Conservation (phyloP, 345 rosid genomes). For the Salix suchowensis region DNA sequence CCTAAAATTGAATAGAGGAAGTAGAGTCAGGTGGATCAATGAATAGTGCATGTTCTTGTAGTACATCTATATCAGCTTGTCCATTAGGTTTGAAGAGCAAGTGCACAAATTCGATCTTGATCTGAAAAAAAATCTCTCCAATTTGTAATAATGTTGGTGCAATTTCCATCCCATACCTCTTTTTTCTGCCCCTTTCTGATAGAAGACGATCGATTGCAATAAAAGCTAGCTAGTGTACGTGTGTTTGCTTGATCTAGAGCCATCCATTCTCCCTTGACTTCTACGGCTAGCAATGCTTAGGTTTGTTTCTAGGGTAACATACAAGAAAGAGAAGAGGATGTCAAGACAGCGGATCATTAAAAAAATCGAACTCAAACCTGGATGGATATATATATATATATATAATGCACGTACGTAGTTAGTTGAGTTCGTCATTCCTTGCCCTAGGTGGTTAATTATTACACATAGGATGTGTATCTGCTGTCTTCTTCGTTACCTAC, state of each 20-base stretch:
- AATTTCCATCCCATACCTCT: neutral
- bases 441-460: neutral
- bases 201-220: neutral
- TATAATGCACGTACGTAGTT: neutral
- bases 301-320: constrained; percentile 2
- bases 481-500: constrained; percentile 20
- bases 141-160: neutral
- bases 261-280: neutral
- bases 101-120: neutral
- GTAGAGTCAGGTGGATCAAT: neutral
- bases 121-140: rapidly evolving
- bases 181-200: neutral
- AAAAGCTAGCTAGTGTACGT: neutral
- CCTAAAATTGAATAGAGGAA: neutral
- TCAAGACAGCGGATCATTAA: neutral
- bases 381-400: neutral
- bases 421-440: neutral
- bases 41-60: neutral
- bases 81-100: neutral
- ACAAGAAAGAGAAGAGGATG: neutral
- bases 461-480: neutral
- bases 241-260: constrained; percentile 1
- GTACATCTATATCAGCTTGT: neutral
- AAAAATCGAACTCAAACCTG: neutral
- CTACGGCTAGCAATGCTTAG: constrained; percentile 5